A percentile compares a stretch with the other conserved stretches of the same genome.
Conservation (phyloP, 352 stramenopile species). For the Phytophthora quininea region DNA sequence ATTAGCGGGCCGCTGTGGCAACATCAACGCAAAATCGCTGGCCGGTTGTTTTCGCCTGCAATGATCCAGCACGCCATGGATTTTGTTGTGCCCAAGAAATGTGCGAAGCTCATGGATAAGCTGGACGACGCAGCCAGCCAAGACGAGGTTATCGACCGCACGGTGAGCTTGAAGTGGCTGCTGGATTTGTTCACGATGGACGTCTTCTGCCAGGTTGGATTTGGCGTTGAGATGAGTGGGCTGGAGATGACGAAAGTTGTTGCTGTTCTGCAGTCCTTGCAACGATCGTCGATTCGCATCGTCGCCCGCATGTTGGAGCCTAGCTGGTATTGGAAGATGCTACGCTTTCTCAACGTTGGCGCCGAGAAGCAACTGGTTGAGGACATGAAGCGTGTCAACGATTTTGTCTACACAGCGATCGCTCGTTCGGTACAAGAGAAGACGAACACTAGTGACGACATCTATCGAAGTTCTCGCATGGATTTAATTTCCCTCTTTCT, state of each 20-base stretch:
- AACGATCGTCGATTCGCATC: constrained; percentile 21
- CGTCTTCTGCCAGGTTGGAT: constrained; percentile 57
- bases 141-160: constrained; percentile 7
- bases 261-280: constrained; percentile 27
- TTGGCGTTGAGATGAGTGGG: constrained; percentile 43
- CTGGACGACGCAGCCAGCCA: constrained; percentile 6
- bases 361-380: constrained; percentile 20
- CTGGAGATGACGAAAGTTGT: constrained; percentile 26
- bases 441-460: neutral
- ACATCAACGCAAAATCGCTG: constrained; percentile 43
- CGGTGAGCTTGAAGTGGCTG: constrained; percentile 38
- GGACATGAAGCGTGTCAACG: constrained; percentile 27
- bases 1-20: constrained; percentile 41
- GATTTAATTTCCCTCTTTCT: constrained; percentile 57
- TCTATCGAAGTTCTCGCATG: constrained; percentile 8
- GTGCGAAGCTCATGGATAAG: constrained; percentile 21
- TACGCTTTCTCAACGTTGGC: constrained; percentile 21
- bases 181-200: constrained; percentile 55
- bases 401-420: constrained; percentile 23
- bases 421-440: constrained; percentile 22
- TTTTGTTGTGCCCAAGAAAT: constrained; percentile 20
- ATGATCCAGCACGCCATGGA: constrained; percentile 36
- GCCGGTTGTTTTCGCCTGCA: constrained; percentile 33
- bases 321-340: constrained; percentile 47
- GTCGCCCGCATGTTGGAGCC: constrained; percentile 45